Evolutionary conservation across 2,329 filamentous ascomycete genomes (phyloP), one percentile per base, ranked within the genome.

Genomic region (Cladosporium sphaerospermum): DNA sequence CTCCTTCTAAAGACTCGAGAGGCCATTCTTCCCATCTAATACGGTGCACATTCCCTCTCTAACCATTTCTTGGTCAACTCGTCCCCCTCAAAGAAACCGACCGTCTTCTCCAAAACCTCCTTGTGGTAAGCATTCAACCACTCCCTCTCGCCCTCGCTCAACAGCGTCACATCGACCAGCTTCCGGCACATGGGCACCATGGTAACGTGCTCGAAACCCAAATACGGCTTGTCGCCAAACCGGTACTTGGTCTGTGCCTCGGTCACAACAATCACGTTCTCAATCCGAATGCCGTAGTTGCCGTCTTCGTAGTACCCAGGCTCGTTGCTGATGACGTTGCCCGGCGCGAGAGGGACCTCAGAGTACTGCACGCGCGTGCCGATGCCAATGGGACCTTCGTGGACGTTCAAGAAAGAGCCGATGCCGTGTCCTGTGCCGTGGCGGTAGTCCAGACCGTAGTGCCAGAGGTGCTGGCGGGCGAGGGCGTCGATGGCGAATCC

Each of bases 261-360:
- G 60, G 82, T 86, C 31, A 95, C 89, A 77, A 97, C 86, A 59
- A 95, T 83, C 64, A 99, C 84, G 69, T 99, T 99, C 72, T 99
- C 93, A 64, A 96, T 96, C 14, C 93, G 86, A 61, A 99, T 93
- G 14, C 93, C 93, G 65, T 95, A 99, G 37, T 84, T 83, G 45
- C 90, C 92, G 63, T 99, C 93, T 70, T 97, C 91, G 69, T 99
- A 99, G 73, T 91, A 99, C 31, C 93, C 93, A 1, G 93, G 93
- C 71, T 99, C 78, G 64, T 96, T 90, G 1, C 92, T 97, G 50
- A 97, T 83, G 39, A 99, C 92, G 63, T 99, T 96, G 42, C 93
- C 93, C n/a, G 89, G 79, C 0, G 89, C 82, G 31, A 99, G 78
- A 0, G 93, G 80, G 5, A 97, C 91, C 67, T 99, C 93, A 0